phyloP scores from a whole-genome alignment of 371 early-diverging fungal genomes.

The Rhizomucor miehei region DNA sequence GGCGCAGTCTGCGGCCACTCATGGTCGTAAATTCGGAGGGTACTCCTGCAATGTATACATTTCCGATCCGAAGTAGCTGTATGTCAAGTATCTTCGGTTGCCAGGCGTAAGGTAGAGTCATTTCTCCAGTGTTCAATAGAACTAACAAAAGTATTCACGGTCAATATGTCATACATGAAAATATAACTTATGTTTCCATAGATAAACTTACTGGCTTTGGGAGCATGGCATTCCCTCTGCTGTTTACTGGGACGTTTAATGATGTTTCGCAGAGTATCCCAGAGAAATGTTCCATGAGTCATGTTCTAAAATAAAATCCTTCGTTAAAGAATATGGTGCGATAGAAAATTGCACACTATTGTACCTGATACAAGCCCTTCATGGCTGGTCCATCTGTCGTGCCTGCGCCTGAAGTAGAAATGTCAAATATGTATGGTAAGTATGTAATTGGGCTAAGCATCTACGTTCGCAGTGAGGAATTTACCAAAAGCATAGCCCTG shows the following conservation, averaged over 20 bases:
- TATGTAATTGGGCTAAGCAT: slow-evolving; percentile 1
- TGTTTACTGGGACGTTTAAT: slow-evolving; percentile 36
- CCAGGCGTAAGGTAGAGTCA: slow-evolving; percentile 48
- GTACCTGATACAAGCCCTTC: slow-evolving; percentile 41
- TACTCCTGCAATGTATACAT: slow-evolving; percentile 54
- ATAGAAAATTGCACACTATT: not conserved
- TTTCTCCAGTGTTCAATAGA: slow-evolving; percentile 62
- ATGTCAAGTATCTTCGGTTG: slow-evolving; percentile 55
- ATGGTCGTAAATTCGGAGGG: slow-evolving; percentile 70
- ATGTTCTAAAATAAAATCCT: slow-evolving; percentile 18
- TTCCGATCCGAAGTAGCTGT: slow-evolving; percentile 53
- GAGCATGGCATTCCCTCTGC: slow-evolving; percentile 53
- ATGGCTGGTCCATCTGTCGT: slow-evolving; percentile 63
- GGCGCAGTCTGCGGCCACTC: slow-evolving; percentile 58
- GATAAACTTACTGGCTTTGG: slow-evolving; percentile 44
- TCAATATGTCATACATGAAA: not conserved
- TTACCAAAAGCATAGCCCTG: slow-evolving; percentile 46
- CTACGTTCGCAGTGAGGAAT: not conserved
- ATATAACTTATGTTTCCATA: not conserved
- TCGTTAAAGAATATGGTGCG: not conserved
- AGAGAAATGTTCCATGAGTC: slow-evolving; percentile 41
- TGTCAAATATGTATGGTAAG: too few species aligned
- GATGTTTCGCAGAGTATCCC: slow-evolving; percentile 46
- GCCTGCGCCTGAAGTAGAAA: slow-evolving; percentile 48
- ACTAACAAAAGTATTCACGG: slow-evolving; percentile 10